phyloP scores from a whole-genome alignment of 108 stramenopile species.

The Chaetoceros tenuissimus region DNA sequence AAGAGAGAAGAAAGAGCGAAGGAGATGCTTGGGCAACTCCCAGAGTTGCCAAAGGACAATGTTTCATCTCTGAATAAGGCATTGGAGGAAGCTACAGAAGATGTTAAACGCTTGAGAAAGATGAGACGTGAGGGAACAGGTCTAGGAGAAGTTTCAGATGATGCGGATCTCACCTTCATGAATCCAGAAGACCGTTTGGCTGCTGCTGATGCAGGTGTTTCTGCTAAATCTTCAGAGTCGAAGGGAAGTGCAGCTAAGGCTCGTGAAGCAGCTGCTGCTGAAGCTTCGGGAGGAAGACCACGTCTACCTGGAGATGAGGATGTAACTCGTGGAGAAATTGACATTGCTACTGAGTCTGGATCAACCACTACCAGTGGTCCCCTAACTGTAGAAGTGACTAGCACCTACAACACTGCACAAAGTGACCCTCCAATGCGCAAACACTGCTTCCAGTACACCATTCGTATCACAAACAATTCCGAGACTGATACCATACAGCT shows the following conservation, averaged over 20 bases:
- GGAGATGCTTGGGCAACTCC: constrained; percentile 48
- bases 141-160: constrained; percentile 2
- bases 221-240: constrained; percentile 4
- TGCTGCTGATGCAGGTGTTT: neutral
- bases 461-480: constrained; percentile 88
- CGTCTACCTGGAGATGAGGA: constrained; percentile 73
- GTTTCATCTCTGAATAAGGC: constrained; percentile 47
- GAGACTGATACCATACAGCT: constrained; percentile 80
- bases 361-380: constrained; percentile 56
- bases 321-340: constrained; percentile 61
- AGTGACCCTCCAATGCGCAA: constrained; percentile 88
- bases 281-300: constrained; percentile 59
- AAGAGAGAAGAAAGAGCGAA: constrained; percentile 39
- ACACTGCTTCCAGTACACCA: constrained; percentile 89
- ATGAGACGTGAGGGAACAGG: constrained; percentile 6
- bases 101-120: constrained; percentile 21
- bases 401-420: constrained; percentile 80
- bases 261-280: constrained; percentile 55
- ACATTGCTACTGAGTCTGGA: constrained; percentile 37
- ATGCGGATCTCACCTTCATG: constrained; percentile 5
- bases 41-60: constrained; percentile 39
- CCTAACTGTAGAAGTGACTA: constrained; percentile 73
- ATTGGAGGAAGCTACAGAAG: constrained; percentile 49
- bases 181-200: neutral
- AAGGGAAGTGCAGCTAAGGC: constrained; percentile 54